Evolutionary conservation across 345 rosid species (phyloP).

Genomic region (Ricinus communis): DNA sequence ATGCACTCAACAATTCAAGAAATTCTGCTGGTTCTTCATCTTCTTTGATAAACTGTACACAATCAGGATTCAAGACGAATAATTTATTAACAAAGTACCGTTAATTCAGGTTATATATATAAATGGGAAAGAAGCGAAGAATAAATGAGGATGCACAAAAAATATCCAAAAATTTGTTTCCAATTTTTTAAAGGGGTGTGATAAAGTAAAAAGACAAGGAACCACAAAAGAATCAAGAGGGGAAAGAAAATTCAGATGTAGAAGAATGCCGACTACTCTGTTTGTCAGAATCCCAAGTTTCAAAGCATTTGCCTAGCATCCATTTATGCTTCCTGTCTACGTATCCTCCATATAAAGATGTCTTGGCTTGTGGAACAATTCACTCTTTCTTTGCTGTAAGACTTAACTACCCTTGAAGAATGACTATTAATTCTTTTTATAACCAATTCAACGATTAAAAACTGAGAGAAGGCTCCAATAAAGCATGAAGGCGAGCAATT

Average conservation of each 20-base stretch:
- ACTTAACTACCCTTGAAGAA: neutral
- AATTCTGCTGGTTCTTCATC: slow-evolving; percentile 76
- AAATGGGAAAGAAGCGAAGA: too few relatives aligned
- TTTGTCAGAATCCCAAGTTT: neutral
- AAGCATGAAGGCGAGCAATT: neutral
- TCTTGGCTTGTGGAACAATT: neutral
- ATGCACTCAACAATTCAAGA: slow-evolving; percentile 49
- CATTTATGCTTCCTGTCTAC: neutral
- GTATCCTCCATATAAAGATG: neutral
- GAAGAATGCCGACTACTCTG: too few relatives aligned
- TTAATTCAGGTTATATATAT: neutral
- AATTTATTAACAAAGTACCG: slow-evolving; percentile 3
- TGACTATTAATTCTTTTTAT: neutral
- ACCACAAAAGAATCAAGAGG: too few relatives aligned
- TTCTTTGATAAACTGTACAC: slow-evolving; percentile 70
- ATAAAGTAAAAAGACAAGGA: neutral
- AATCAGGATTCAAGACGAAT: slow-evolving; percentile 6
- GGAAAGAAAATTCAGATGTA: too few relatives aligned
- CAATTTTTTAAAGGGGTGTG: too few relatives aligned
- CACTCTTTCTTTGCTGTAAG: neutral
- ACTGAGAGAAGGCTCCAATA: neutral
- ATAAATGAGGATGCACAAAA: neutral
- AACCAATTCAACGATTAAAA: neutral
- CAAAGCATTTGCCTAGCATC: neutral
- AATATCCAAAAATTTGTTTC: neutral